Conservation (phyloP, 176 grass and related monocot species). For the Chloris gayana region DNA sequence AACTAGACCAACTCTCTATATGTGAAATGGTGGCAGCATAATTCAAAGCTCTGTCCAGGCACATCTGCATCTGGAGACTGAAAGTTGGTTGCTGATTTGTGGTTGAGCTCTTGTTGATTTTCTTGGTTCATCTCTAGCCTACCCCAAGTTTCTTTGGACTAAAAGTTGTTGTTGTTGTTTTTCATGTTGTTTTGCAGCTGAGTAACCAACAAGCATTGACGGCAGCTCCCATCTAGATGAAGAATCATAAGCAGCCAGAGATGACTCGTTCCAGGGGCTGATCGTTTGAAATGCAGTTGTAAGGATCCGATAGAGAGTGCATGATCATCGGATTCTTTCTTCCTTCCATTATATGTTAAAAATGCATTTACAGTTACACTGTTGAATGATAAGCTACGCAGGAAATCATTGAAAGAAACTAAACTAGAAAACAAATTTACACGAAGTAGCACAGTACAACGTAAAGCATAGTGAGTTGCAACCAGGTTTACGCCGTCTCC, state of each 20-base stretch:
- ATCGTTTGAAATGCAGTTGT: slow-evolving; percentile 14
- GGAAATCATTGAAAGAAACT: slow-evolving; percentile 41
- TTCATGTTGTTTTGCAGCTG: background rate
- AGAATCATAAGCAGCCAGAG: slow-evolving; percentile 4
- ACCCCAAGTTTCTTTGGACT: background rate
- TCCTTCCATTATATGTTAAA: slow-evolving; percentile 46
- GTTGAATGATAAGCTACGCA: slow-evolving; percentile 25
- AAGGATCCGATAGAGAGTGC: slow-evolving; percentile 31
- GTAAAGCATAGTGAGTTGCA: slow-evolving; percentile 60
- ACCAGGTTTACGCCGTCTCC: slow-evolving; percentile 50
- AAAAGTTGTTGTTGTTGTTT: background rate
- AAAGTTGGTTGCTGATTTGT: slow-evolving; percentile 19
- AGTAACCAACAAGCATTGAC: slow-evolving; percentile 25
- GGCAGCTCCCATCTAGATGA: slow-evolving; percentile 10
- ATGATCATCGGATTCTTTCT: slow-evolving; percentile 39
- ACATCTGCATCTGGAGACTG: slow-evolving; percentile 22
- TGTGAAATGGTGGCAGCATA: slow-evolving; percentile 11
- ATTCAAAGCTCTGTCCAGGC: slow-evolving; percentile 26
- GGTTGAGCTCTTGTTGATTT: background rate
- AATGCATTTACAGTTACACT: slow-evolving; percentile 67
- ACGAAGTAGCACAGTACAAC: slow-evolving; percentile 50
- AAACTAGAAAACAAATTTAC: slow-evolving; percentile 48
- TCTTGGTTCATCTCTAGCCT: background rate
- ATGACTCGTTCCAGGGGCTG: slow-evolving; percentile 8
- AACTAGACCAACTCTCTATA: background rate